These are phyloP conservation scores for Diplocarpon rosae DNA, from an alignment of 2,329 filamentous ascomycete species.

Conservation along the genomic window DNA sequence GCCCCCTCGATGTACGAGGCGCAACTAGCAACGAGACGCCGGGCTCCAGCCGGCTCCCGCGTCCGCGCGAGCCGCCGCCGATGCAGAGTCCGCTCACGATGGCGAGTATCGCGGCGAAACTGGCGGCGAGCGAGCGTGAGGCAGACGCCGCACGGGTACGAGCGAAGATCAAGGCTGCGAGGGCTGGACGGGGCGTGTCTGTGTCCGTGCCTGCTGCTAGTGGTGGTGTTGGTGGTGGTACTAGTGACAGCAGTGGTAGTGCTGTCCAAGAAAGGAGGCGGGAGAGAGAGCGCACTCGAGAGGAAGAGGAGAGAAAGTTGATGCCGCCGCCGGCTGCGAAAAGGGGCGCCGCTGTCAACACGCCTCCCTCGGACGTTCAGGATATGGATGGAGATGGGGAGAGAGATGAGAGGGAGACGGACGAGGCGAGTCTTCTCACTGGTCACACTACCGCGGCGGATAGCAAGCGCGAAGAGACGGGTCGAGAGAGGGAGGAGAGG, in stretches of 20 bases:
- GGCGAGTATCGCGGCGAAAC: constrained; percentile 50
- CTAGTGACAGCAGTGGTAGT: too few species aligned
- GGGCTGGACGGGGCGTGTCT: constrained; percentile 29
- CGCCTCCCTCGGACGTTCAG: not conserved
- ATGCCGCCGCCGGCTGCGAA: constrained; percentile 26
- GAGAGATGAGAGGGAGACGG: not conserved
- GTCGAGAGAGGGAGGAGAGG: not conserved
- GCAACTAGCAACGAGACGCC: constrained; percentile 2
- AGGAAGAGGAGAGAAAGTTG: constrained; percentile 17
- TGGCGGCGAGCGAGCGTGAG: constrained; percentile 52
- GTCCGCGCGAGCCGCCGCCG: constrained; percentile 21
- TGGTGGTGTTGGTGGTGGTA: too few species aligned
- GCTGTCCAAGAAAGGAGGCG: not conserved
- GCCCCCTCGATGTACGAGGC: not conserved
- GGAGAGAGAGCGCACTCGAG: not conserved
- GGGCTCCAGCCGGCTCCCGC: constrained; percentile 17
- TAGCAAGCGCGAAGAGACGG: not conserved
- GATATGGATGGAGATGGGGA: not conserved
- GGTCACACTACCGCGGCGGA: too few species aligned
- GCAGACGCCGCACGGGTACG: constrained; percentile 52
- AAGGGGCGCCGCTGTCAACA: constrained; percentile 6
- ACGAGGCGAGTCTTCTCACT: not conserved
- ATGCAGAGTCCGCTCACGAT: constrained; percentile 49
- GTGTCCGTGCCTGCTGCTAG: not conserved
- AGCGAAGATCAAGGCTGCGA: constrained; percentile 49